A percentile compares a stretch with the other conserved stretches of the same genome.
phyloP scores from a whole-genome alignment of 2,329 filamentous ascomycete species.

The Penicillium sp. region DNA sequence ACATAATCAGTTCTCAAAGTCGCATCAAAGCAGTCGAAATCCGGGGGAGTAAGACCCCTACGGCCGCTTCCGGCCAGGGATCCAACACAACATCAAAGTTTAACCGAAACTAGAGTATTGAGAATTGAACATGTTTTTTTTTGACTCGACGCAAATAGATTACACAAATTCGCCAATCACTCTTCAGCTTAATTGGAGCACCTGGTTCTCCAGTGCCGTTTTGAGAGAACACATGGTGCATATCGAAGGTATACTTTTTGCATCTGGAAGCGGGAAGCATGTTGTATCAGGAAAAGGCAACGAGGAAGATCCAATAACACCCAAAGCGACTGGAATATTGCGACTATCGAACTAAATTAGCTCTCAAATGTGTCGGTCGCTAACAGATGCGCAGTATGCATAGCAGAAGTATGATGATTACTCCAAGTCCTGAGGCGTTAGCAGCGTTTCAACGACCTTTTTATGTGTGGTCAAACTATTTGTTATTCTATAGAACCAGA shows the following conservation, averaged over 20 bases:
- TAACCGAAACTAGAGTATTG: background rate
- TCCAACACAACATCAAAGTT: background rate
- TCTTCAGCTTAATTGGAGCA: no score
- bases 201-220: background rate
- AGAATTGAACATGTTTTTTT: background rate
- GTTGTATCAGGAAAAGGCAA: background rate
- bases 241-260: background rate
- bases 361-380: slow-evolving; percentile 18
- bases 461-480: background rate
- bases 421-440: background rate
- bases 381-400: slow-evolving; percentile 18
- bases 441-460: background rate
- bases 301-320: background rate
- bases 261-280: background rate
- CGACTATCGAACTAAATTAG: background rate
- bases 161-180: background rate
- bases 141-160: slow-evolving; percentile 6
- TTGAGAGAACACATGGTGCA: background rate
- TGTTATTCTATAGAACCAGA: background rate
- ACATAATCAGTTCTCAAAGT: background rate
- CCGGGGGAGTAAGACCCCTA: slow-evolving; percentile 7
- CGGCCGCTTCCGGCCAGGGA: slow-evolving; percentile 2
- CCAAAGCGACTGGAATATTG: background rate
- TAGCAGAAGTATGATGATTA: slow-evolving; percentile 12
- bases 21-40: background rate